Conservation (phyloP, 2,329 filamentous ascomycete species). For the Triangularia verruculosa region DNA sequence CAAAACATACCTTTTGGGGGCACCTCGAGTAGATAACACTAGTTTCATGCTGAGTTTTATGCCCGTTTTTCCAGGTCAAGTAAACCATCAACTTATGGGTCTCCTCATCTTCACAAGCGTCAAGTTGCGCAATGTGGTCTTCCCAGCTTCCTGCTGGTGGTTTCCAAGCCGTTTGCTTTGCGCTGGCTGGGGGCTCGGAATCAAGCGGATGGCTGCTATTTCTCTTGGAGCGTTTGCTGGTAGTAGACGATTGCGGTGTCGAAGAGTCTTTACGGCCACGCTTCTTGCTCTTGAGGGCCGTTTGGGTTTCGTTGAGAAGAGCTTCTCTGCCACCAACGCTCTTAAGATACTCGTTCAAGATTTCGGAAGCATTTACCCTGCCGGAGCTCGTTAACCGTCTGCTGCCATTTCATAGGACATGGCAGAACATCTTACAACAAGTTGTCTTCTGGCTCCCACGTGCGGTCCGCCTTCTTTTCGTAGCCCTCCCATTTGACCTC, state of each 20-base stretch:
- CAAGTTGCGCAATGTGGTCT: conserved; percentile 65
- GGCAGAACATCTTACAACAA: conserved; percentile 43
- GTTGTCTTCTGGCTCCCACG: conserved; percentile 78
- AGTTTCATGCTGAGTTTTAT: conserved; percentile 71
- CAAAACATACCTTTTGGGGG: conserved; percentile 65
- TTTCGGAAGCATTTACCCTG: conserved; percentile 56
- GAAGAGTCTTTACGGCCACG: conserved; percentile 48
- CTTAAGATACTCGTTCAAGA: conserved; percentile 63
- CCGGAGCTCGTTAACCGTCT: background rate
- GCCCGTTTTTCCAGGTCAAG: conserved; percentile 69
- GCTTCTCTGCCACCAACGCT: conserved; percentile 61
- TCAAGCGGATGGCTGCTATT: conserved; percentile 48
- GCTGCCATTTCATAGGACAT: conserved; percentile 20
- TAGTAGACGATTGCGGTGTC: conserved; percentile 19
- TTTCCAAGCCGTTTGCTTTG: conserved; percentile 50
- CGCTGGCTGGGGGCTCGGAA: conserved; percentile 46
- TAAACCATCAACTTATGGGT: conserved; percentile 62
- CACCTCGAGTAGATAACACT: conserved; percentile 69
- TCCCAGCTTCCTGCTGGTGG: conserved; percentile 77
- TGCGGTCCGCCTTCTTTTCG: conserved; percentile 65
- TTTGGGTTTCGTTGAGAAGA: conserved; percentile 50
- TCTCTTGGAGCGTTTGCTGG: conserved; percentile 46
- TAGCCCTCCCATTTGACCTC: conserved; percentile 82
- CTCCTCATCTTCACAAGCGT: conserved; percentile 67
- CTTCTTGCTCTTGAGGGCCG: conserved; percentile 55